These are phyloP conservation scores for Cucurbita argyrosperma DNA, from an alignment of 306 rosid species.

Conservation along the genomic window DNA sequence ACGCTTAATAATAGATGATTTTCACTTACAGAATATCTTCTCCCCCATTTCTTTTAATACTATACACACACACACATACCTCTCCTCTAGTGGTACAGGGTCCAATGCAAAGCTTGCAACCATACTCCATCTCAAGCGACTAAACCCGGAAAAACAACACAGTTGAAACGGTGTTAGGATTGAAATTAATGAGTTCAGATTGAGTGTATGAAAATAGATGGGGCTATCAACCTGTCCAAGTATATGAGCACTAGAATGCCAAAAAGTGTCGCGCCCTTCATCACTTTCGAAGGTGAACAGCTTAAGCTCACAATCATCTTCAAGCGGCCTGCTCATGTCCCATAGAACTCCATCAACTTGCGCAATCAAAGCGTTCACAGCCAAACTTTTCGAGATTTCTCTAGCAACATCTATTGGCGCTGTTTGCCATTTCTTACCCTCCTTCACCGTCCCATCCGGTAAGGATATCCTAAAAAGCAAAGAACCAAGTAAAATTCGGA, in stretches of 20 bases:
- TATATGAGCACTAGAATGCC: slow-evolving; percentile 99
- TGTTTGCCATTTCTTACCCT: slow-evolving; percentile 56
- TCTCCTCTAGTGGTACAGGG: slow-evolving; percentile 97
- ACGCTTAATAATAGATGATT: background rate
- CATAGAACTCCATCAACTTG: slow-evolving; percentile 67
- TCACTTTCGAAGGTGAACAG: slow-evolving; percentile 54
- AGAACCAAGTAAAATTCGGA: background rate
- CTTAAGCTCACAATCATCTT: slow-evolving; percentile 57
- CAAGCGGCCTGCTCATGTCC: slow-evolving; percentile 79
- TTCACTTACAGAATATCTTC: background rate
- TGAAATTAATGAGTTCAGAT: background rate
- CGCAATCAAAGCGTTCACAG: slow-evolving; percentile 57
- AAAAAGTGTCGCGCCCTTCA: slow-evolving; percentile 87
- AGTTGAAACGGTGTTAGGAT: background rate
- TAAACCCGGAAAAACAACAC: slow-evolving; percentile 15
- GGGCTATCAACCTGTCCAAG: slow-evolving; percentile 55
- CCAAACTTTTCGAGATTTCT: slow-evolving; percentile 65
- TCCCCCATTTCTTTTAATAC: background rate
- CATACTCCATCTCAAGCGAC: slow-evolving; percentile 73
- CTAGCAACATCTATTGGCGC: slow-evolving; percentile 66
- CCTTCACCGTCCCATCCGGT: slow-evolving; percentile 56
- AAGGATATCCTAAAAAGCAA: slow-evolving; percentile 32
- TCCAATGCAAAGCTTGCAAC: slow-evolving; percentile 94
- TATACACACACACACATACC: slow-evolving; percentile 19
- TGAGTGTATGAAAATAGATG: background rate